Conservation (phyloP, 495 filamentous ascomycete species). For the Annulohypoxylon stygium region DNA sequence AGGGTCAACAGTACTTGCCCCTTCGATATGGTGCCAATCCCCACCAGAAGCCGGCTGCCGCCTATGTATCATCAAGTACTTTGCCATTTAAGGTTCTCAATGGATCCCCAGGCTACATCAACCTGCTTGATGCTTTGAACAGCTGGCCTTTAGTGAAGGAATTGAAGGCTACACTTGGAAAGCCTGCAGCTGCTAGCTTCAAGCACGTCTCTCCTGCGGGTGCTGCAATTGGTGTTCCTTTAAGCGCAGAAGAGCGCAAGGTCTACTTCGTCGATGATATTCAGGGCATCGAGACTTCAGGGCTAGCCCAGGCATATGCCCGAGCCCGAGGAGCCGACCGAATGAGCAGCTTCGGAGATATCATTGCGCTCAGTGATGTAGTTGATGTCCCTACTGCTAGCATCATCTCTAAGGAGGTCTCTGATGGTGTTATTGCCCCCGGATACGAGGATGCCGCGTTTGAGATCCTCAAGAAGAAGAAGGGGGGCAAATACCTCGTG, state of each 20-base stretch:
- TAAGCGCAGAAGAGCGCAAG: conserved; percentile 89
- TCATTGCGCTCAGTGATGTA: conserved; percentile 90
- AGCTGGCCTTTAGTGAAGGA: conserved; percentile 98
- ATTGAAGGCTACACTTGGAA: conserved; percentile 85
- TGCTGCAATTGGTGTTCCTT: conserved; percentile 89
- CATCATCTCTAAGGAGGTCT: conserved; percentile 97
- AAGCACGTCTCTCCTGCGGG: conserved; percentile 99
- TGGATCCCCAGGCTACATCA: conserved; percentile 95
- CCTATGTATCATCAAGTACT: conserved; percentile 75
- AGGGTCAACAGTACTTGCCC: conserved; percentile 83
- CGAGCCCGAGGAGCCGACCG: conserved; percentile 94
- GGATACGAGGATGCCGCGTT: conserved; percentile 86
- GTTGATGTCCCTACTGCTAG: conserved; percentile 93
- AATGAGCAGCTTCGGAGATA: conserved; percentile 97
- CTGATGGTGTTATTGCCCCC: conserved; percentile 94
- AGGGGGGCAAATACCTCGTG: conserved; percentile 95
- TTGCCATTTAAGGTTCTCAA: conserved; percentile 98
- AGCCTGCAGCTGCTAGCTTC: conserved; percentile 97
- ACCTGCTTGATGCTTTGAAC: conserved; percentile 95
- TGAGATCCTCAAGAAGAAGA: conserved; percentile 96
- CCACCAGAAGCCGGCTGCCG: conserved; percentile 94
- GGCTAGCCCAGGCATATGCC: conserved; percentile 92
- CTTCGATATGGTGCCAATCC: conserved; percentile 97
- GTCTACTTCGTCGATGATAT: conserved; percentile 99
- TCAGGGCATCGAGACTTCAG: conserved; percentile 83